Evolutionary conservation across 2,329 filamentous ascomycete species (phyloP), one percentile per base, ranked within the genome.

Genomic region (Hirsutella thompsonii): DNA sequence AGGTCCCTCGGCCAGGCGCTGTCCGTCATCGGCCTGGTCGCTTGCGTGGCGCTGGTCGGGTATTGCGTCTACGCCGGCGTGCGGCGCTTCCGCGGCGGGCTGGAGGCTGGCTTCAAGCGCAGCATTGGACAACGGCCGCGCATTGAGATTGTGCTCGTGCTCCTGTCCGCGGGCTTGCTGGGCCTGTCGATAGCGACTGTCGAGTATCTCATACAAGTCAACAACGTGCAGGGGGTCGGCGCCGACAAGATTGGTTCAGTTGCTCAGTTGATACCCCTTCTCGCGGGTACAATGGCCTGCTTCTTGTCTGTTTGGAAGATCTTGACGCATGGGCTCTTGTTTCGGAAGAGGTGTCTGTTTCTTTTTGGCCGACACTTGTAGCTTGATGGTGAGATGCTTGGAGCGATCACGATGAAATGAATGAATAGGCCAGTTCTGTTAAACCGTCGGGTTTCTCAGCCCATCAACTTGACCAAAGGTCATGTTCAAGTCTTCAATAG

Each of bases 241-340:
- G 30, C 26, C 4, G 19, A 35, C 0, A 32, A 45, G 3, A 41
- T 50, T 11, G 39, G 30, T 8, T 46, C 43, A 9, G 50, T 52
- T 28, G 50, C 47, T 8, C 51, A 53, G 44, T 21, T 52, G 19
- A 52, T 53, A 23, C 51, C 51, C 10, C 41, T 53, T 33, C 40
- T 53, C n/a, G 49, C 47, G 6, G 51, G 51, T 14, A 41, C 33
- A 10, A 11, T 50, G 43, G 49, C 44, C 1, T 44, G 40, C 3
- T 42, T 38, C 13, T 23, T 52, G 39, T 42, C 42, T 10, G 18
- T 47, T 2, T 52, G 50, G 50, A 48, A 43, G 21, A 38, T 52
- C 14, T 14, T 52, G n/a, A 32, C 37, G 13, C 42, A 47, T 19
- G 37, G 47, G 10, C 34, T 48, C 42, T 37, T 50, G 19, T 16